Conservation (phyloP, 306 rosid genomes). For the Quercus gilva region DNA sequence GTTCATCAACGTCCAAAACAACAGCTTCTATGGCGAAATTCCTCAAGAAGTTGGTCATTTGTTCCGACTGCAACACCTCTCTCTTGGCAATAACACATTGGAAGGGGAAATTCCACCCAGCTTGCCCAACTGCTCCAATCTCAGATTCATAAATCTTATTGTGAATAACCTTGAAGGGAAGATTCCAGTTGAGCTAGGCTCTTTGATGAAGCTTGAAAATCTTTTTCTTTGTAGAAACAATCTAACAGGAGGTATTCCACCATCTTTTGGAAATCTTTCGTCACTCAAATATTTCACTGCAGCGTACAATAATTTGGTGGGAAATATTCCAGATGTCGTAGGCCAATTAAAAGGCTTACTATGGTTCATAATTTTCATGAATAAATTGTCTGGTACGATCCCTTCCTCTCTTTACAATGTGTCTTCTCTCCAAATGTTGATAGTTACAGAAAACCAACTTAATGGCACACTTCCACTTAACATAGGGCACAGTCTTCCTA, state of each 20-base stretch:
- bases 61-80: neutral
- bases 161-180: neutral
- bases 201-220: too few species aligned
- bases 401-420: slow-evolving; percentile 25
- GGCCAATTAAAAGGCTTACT: too few species aligned
- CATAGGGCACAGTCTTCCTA: too few species aligned
- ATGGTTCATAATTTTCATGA: fast-evolving
- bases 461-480: too few species aligned
- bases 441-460: fast-evolving
- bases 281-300: fast-evolving
- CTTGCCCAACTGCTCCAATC: slow-evolving; percentile 17
- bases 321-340: too few species aligned
- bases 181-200: neutral
- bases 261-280: too few species aligned
- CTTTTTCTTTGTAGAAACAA: fast-evolving
- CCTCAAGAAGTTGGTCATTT: slow-evolving; percentile 31
- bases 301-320: too few species aligned
- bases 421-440: fast-evolving
- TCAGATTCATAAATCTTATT: neutral
- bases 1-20: neutral
- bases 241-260: too few species aligned
- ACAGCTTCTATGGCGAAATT: slow-evolving; percentile 25
- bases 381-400: slow-evolving; percentile 19
- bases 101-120: slow-evolving; percentile 34
- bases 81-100: slow-evolving; percentile 14